Evolutionary conservation across 495 filamentous ascomycete genomes (phyloP).

Genomic region (Xylaria bambusicola): DNA sequence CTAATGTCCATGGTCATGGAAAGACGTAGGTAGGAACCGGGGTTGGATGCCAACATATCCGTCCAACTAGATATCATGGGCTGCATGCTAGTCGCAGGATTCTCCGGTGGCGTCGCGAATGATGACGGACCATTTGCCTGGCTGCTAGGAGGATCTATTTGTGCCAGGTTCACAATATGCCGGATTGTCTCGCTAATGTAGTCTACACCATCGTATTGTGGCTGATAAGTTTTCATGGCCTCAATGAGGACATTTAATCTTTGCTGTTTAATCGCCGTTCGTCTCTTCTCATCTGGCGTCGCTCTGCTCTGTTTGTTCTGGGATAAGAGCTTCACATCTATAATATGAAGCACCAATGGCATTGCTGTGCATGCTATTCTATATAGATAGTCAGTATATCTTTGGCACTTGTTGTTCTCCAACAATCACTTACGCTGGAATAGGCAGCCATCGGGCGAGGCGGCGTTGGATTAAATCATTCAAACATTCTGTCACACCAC

Average conservation of each 20-base stretch:
- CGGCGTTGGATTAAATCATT: slow-evolving; percentile 36
- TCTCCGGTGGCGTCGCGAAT: slow-evolving; percentile 4
- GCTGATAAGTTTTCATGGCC: slow-evolving; percentile 40
- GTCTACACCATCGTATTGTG: slow-evolving; percentile 38
- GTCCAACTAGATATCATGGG: slow-evolving; percentile 35
- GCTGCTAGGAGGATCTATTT: slow-evolving; percentile 26
- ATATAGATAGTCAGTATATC: background rate
- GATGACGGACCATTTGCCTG: slow-evolving; percentile 13
- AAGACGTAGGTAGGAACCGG: slow-evolving; percentile 34
- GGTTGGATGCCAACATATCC: slow-evolving; percentile 34
- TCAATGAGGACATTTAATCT: slow-evolving; percentile 41
- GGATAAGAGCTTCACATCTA: slow-evolving; percentile 36
- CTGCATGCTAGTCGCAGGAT: slow-evolving; percentile 22
- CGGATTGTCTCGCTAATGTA: slow-evolving; percentile 38
- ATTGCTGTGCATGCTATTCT: slow-evolving; percentile 36
- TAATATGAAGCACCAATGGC: slow-evolving; percentile 37
- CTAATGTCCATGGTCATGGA: slow-evolving; percentile 39
- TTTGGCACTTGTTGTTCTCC: background rate
- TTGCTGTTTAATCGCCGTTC: slow-evolving; percentile 32
- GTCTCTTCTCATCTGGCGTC: slow-evolving; percentile 20
- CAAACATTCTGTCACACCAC: slow-evolving; percentile 37
- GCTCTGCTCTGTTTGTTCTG: slow-evolving; percentile 26
- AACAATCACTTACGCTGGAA: slow-evolving; percentile 33
- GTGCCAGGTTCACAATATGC: slow-evolving; percentile 36
- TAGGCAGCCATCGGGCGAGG: slow-evolving; percentile 35